Evolutionary conservation across 192 early-diverging fungal species (phyloP).

Genomic region (Haplosporangium gracile): DNA sequence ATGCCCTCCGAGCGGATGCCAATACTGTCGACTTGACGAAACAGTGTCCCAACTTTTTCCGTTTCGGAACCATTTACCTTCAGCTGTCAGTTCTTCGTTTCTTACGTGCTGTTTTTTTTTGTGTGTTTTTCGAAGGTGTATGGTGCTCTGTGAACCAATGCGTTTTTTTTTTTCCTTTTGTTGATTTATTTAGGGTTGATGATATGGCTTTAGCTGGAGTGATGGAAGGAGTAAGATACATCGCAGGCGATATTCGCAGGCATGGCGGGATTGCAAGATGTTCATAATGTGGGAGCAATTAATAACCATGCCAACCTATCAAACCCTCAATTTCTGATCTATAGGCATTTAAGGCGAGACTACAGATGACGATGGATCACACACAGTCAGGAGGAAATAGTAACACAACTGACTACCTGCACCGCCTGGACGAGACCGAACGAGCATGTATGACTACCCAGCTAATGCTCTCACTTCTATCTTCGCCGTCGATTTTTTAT

Average conservation of each 20-base stretch:
- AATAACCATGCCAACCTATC: background rate
- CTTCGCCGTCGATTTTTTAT: background rate
- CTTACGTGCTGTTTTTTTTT: background rate
- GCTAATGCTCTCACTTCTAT: background rate
- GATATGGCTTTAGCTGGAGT: constrained; percentile 15
- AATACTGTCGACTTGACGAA: constrained; percentile 40
- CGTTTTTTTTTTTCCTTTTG: background rate
- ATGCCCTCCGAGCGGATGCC: constrained; percentile 37
- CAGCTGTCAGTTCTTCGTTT: constrained; percentile 16
- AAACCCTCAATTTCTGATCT: background rate
- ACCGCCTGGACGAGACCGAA: constrained; percentile 65
- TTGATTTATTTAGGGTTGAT: constrained; percentile 16
- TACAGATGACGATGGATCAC: constrained; percentile 62
- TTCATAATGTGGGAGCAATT: background rate
- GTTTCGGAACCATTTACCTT: constrained; percentile 34
- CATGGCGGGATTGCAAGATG: background rate
- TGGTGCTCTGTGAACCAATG: background rate
- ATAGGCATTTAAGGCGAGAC: constrained; percentile 59
- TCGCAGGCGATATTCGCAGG: background rate
- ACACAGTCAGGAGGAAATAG: constrained; percentile 57
- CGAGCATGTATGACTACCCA: constrained; percentile 45
- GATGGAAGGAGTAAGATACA: constrained; percentile 19
- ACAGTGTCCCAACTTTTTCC: constrained; percentile 43
- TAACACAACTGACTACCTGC: constrained; percentile 55
- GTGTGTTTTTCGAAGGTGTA: background rate